Conservation (phyloP, 228 moss, liverwort and hornwort genomes). For the Sphagnum magellanicum region DNA sequence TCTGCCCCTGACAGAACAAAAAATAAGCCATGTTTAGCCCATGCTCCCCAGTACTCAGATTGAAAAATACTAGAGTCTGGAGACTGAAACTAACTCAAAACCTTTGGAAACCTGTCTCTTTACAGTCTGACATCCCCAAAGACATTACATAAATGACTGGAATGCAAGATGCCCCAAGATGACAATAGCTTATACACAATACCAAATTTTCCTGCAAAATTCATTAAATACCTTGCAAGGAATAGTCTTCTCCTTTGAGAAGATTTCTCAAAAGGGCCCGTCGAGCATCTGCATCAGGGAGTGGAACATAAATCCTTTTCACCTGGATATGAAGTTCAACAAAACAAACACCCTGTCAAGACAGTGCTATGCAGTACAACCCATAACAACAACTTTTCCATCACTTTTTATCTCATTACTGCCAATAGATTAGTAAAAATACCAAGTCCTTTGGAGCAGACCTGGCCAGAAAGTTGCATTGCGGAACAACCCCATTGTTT, state of each 20-base stretch:
- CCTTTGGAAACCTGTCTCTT: not conserved
- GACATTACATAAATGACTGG: not conserved
- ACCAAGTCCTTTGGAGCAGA: too few species aligned
- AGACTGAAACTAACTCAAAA: not conserved
- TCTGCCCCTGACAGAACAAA: constrained; percentile 51
- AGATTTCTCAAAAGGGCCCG: constrained; percentile 67
- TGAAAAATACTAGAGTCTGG: not conserved
- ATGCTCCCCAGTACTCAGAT: not conserved
- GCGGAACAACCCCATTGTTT: too few species aligned
- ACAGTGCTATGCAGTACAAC: not conserved
- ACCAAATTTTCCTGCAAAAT: not conserved
- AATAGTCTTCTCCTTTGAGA: constrained; percentile 67
- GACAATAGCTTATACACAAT: not conserved
- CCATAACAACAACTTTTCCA: too few species aligned
- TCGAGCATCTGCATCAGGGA: constrained; percentile 77
- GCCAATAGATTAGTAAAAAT: too few species aligned
- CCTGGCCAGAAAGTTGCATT: too few species aligned
- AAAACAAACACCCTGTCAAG: not conserved
- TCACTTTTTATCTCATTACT: too few species aligned
- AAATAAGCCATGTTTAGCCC: not conserved
- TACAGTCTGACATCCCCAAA: not conserved
- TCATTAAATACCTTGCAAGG: constrained; percentile 43
- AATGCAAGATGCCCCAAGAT: not conserved
- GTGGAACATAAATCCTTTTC: constrained; percentile 87
- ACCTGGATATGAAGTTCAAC: constrained; percentile 24